These are phyloP conservation scores for Zasmidium citrigriseum DNA, from an alignment of 2,329 filamentous ascomycete genomes.

Conservation along the genomic window DNA sequence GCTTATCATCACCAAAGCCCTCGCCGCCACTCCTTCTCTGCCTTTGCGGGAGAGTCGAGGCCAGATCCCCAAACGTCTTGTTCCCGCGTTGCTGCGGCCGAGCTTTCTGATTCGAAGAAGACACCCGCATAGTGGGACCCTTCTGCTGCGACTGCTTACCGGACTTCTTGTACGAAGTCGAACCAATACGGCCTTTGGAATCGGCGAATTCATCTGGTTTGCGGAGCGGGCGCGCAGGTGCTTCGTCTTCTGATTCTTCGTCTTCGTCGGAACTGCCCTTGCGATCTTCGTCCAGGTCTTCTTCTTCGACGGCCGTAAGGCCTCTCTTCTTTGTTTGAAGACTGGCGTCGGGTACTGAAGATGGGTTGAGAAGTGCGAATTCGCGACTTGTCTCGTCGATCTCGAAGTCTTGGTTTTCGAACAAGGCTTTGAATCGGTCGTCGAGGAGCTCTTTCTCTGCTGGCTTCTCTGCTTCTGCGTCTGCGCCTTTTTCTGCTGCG, in stretches of 20 bases:
- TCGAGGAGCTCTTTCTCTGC: slow-evolving; percentile 62
- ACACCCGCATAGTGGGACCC: slow-evolving; percentile 57
- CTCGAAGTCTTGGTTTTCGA: slow-evolving; percentile 89
- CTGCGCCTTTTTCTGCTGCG: slow-evolving; percentile 50
- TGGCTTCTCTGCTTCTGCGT: slow-evolving; percentile 31
- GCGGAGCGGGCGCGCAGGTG: slow-evolving; percentile 45
- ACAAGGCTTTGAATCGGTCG: slow-evolving; percentile 81
- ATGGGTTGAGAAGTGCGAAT: slow-evolving; percentile 87
- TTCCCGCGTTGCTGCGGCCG: slow-evolving; percentile 47
- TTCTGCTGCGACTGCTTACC: slow-evolving; percentile 47
- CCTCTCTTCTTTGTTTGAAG: slow-evolving; percentile 45
- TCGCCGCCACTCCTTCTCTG: slow-evolving; percentile 28
- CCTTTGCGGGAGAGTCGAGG: slow-evolving; percentile 39
- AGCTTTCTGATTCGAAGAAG: slow-evolving; percentile 47
- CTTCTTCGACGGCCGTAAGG: slow-evolving; percentile 62
- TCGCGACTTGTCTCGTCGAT: slow-evolving; percentile 88
- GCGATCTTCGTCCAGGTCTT: slow-evolving; percentile 50
- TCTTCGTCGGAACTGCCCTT: slow-evolving; percentile 32
- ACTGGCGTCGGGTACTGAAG: slow-evolving; percentile 56
- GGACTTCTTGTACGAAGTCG: slow-evolving; percentile 63
- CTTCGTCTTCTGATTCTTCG: slow-evolving; percentile 42
- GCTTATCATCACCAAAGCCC: slow-evolving; percentile 27
- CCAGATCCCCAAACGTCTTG: slow-evolving; percentile 60
- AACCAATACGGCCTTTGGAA: slow-evolving; percentile 60
- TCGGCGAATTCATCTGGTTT: slow-evolving; percentile 38